Conservation (phyloP, 2,329 filamentous ascomycete genomes). For the Sclerotinia subarctica region DNA sequence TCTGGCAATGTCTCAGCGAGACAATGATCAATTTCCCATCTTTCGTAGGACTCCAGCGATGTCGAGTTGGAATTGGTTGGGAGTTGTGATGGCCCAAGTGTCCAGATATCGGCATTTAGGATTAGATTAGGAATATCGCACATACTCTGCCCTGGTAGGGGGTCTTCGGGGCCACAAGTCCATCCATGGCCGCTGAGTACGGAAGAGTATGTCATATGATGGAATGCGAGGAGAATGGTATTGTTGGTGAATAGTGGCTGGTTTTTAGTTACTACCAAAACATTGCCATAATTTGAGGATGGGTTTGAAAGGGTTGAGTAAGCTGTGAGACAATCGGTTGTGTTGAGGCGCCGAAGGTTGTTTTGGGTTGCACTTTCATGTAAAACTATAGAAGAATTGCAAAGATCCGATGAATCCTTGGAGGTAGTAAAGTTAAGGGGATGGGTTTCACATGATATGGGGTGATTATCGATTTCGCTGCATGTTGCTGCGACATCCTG, state of each 20-base stretch:
- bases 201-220: constrained; percentile 25
- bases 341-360: constrained; percentile 23
- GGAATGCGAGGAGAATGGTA: constrained; percentile 27
- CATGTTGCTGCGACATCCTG: constrained; percentile 20
- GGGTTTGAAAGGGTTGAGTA: constrained; percentile 25
- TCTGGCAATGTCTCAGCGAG: constrained; percentile 23
- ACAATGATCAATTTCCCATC: constrained; percentile 31
- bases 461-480: constrained; percentile 16
- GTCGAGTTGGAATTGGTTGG: constrained; percentile 5
- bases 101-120: constrained; percentile 26
- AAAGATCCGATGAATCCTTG: background rate
- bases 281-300: constrained; percentile 23
- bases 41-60: constrained; percentile 5
- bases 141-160: constrained; percentile 25
- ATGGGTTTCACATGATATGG: constrained; percentile 10
- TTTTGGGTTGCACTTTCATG: constrained; percentile 16
- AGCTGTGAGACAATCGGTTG: constrained; percentile 27
- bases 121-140: constrained; percentile 27
- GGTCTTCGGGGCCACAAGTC: constrained; percentile 27
- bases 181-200: constrained; percentile 30
- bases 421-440: background rate
- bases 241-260: constrained; percentile 21
- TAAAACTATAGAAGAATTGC: constrained; percentile 12
- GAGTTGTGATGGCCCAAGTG: constrained; percentile 18
- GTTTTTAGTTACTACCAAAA: constrained; percentile 29